Base-by-base conservation (phyloP, 2,329 filamentous ascomycete genomes). In the Polytolypa hystricis region DNA sequence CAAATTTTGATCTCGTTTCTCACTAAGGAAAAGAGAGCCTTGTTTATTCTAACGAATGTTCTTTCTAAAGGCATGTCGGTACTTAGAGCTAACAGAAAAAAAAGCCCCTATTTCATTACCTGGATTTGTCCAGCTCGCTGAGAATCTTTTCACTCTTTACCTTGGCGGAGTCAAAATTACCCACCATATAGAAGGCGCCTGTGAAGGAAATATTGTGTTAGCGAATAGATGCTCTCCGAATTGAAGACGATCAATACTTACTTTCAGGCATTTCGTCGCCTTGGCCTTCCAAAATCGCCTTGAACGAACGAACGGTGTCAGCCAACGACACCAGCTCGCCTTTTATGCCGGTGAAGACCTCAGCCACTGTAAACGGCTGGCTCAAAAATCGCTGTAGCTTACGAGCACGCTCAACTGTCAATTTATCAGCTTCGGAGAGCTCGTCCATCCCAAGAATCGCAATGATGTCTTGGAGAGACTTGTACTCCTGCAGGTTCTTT, bases 371-470 rank as follows among this genome's bases (percentile, higher is more conserved):
- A 79, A 98, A 98, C 63, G 91, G 91, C 77, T 98, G 91, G 69
- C 78, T 84, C 76, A 98, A 76, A 85, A 98, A 98, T 82, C 87
- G 84, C 78, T 98, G 91, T 65, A 98, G 81, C 79, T 96, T 96
- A 76, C 91, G 89, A 69, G 91, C 91, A 80, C 91, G 91, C 82
- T 98, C 91, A 77, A 98, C 91, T 56, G 91, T 96, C 60, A 98
- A 80, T 82, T 98, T 95, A 70, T 98, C 91, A 58, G 84, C 83
- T 77, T 96, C 91, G 49, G 91, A 96, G 71, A 98, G 73, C 68
- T 98, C 91, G 70, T 98, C 91, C 91, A 98, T 96, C 81, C 89
- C 89, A 65, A 96, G 72, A 86, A 98, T 98, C 70, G 91, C 91
- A 76, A 95, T 95, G 80, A 98, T 98, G 75, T 98, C 91, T 74